Percentiles rank a stretch among this genome's conserved stretches.
phyloP scores from a whole-genome alignment of 768 basidiomycete genomes.

The Kondoa malvinella region DNA sequence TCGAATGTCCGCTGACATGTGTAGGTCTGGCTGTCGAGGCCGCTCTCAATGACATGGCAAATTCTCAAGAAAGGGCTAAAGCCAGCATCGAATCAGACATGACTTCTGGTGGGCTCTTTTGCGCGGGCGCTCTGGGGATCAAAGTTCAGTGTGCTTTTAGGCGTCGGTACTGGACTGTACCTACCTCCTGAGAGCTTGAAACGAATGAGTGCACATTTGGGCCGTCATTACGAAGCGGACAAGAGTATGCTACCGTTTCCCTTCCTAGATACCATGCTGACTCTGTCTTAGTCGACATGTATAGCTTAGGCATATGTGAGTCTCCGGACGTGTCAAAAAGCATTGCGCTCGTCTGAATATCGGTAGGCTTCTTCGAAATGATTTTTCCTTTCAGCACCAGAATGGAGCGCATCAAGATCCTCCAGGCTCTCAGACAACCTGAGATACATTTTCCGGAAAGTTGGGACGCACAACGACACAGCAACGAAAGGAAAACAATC shows the following conservation, averaged over 20 bases:
- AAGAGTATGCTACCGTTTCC: background rate
- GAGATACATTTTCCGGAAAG: constrained; percentile 25
- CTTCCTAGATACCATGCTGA: too few species aligned
- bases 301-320: constrained; percentile 24
- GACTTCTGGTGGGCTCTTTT: constrained; percentile 14
- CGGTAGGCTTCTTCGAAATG: constrained; percentile 10
- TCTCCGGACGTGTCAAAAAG: constrained; percentile 21
- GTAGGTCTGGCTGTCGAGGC: constrained; percentile 17
- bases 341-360: too few species aligned
- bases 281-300: constrained; percentile 17
- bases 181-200: constrained; percentile 24
- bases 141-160: constrained; percentile 2
- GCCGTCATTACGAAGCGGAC: background rate
- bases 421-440: constrained; percentile 27
- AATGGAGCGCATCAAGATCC: constrained; percentile 29
- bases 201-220: background rate
- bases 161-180: constrained; percentile 27
- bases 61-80: background rate
- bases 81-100: constrained; percentile 12
- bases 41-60: constrained; percentile 10
- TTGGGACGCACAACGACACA: constrained; percentile 21
- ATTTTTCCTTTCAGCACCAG: constrained; percentile 23
- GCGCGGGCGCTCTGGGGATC: too few species aligned
- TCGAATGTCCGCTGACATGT: background rate
- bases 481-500: constrained; percentile 27